Conservation (phyloP, 2,329 filamentous ascomycete species). For the Diplodia corticola region DNA sequence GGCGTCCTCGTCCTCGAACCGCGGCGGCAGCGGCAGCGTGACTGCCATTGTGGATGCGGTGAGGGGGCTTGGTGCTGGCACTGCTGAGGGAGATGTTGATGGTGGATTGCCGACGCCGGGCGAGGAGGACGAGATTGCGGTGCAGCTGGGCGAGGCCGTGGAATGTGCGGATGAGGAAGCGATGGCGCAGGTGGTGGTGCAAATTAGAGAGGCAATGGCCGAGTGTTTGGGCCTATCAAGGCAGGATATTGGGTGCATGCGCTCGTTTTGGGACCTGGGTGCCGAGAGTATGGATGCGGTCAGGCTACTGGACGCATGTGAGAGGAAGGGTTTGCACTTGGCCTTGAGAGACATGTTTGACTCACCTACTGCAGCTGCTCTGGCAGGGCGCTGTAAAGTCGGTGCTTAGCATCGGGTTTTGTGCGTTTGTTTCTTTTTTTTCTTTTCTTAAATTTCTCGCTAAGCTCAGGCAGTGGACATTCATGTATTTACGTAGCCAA, state of each 20-base stretch:
- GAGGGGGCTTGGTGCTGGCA: neutral
- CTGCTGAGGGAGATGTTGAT: neutral
- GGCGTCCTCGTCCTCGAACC: too few species aligned
- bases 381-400: neutral
- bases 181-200: neutral
- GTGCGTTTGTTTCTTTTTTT: too few species aligned
- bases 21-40: neutral
- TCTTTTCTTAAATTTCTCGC: too few species aligned
- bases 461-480: too few species aligned
- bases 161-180: neutral
- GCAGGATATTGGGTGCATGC: constrained; percentile 4
- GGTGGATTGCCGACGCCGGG: neutral
- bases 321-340: neutral
- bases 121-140: neutral
- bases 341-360: constrained; percentile 2
- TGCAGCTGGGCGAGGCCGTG: neutral
- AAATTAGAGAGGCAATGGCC: neutral
- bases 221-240: constrained; percentile 5
- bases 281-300: constrained; percentile 12
- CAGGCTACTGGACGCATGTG: neutral
- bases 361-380: neutral
- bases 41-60: neutral
- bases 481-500: too few species aligned
- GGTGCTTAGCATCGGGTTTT: too few species aligned
- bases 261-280: constrained; percentile 1